Evolutionary conservation across 225 moss, liverwort and hornwort genomes (phyloP).

Genomic region (Polytrichum formosum): DNA sequence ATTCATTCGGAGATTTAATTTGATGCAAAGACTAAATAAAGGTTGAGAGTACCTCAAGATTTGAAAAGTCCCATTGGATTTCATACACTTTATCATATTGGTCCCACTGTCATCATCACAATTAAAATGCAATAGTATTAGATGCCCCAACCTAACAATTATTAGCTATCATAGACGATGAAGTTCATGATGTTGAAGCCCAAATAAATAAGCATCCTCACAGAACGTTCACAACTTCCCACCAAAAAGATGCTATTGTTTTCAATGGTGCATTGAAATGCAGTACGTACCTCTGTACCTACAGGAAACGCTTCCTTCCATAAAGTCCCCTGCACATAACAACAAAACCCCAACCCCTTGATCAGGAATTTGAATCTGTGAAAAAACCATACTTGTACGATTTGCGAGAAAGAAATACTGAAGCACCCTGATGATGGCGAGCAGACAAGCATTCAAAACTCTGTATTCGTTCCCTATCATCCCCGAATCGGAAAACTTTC

Average conservation of each 20-base stretch:
- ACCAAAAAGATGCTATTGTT: too few species aligned
- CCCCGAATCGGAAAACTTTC: too few species aligned
- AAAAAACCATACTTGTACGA: too few species aligned
- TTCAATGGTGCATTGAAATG: not conserved
- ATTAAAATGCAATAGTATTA: not conserved
- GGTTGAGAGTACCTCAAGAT: constrained; percentile 53
- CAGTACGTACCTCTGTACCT: constrained; percentile 62
- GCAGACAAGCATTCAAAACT: not conserved
- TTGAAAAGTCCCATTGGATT: constrained; percentile 80
- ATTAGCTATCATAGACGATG: too few species aligned
- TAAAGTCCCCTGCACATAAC: constrained; percentile 52
- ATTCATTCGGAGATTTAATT: too few species aligned
- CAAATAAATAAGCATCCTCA: too few species aligned
- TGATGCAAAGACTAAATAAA: too few species aligned
- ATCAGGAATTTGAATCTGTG: too few species aligned
- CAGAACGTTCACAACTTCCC: too few species aligned
- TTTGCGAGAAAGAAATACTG: not conserved
- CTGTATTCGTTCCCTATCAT: too few species aligned
- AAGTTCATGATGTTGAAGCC: too few species aligned
- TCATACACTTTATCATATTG: constrained; percentile 92
- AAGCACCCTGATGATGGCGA: not conserved
- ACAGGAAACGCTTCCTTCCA: constrained; percentile 99
- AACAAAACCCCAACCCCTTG: not conserved
- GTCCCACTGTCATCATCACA: constrained; percentile 59
- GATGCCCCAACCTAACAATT: too few species aligned